Evolutionary conservation across 192 early-diverging fungal species (phyloP).

Genomic region (Coemansia sp.): DNA sequence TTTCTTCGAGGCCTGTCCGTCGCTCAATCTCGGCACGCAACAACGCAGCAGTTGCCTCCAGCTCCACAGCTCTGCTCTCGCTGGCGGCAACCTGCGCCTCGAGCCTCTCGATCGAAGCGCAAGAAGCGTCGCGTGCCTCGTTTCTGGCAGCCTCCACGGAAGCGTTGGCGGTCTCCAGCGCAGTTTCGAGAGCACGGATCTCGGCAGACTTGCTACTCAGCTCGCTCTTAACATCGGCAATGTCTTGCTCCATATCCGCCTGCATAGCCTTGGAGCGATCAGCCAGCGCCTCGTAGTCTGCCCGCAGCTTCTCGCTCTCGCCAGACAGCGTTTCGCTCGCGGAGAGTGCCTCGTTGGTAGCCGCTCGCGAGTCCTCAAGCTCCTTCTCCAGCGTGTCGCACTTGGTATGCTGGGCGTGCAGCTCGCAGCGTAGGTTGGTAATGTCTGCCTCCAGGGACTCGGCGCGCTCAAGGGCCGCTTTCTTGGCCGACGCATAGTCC

Average conservation of each 20-base stretch:
- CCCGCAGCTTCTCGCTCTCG: constrained; percentile 16
- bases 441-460: not conserved
- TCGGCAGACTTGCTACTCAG: constrained; percentile 28
- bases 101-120: constrained; percentile 6
- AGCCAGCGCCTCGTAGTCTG: constrained; percentile 7
- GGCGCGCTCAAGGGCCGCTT: not conserved
- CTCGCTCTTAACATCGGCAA: constrained; percentile 20
- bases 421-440: not conserved
- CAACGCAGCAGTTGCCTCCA: not conserved
- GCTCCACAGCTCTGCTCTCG: not conserved
- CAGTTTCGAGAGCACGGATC: constrained; percentile 24
- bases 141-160: constrained; percentile 1
- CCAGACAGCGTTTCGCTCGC: not conserved
- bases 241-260: constrained; percentile 27
- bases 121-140: constrained; percentile 7
- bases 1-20: not conserved
- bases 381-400: not conserved
- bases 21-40: not conserved
- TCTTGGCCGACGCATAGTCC: not conserved
- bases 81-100: not conserved
- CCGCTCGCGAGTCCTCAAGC: not conserved
- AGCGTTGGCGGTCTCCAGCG: constrained; percentile 33
- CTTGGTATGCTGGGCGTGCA: not conserved
- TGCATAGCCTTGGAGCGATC: constrained; percentile 18
- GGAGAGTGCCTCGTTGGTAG: not conserved